phyloP scores from a whole-genome alignment of 768 basidiomycete species.

The Macrolepiota fuliginosa region DNA sequence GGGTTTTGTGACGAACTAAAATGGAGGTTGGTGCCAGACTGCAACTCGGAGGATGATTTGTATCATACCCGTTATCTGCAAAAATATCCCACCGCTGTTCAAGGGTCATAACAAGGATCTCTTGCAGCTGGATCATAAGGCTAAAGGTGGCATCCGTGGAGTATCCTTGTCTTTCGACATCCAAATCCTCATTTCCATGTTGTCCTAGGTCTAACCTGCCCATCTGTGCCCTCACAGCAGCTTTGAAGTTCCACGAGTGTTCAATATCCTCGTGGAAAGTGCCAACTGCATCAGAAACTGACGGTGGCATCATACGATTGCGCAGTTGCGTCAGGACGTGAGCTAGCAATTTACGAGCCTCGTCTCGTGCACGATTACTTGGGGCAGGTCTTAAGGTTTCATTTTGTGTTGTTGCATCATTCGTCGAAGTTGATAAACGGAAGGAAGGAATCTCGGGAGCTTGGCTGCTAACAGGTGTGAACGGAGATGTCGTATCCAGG shows the following conservation, averaged over 20 bases:
- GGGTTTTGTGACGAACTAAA: not conserved
- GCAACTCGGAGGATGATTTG: not conserved
- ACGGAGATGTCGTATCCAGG: constrained; percentile 10
- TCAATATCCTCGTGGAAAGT: constrained; percentile 43
- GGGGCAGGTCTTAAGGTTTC: not conserved
- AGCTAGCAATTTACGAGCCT: constrained; percentile 67
- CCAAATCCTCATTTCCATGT: constrained; percentile 40
- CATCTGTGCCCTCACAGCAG: constrained; percentile 22
- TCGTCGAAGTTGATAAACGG: constrained; percentile 13
- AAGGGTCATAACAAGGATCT: constrained; percentile 54
- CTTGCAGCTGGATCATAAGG: constrained; percentile 60
- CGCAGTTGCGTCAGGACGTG: constrained; percentile 66
- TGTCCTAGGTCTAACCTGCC: constrained; percentile 10
- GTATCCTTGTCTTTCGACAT: constrained; percentile 48
- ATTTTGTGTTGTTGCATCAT: not conserved
- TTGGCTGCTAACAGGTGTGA: constrained; percentile 5
- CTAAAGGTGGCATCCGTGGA: constrained; percentile 67
- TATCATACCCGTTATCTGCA: constrained; percentile 41
- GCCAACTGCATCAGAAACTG: constrained; percentile 45
- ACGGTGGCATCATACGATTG: constrained; percentile 50
- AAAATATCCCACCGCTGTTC: constrained; percentile 64
- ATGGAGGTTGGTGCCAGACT: not conserved
- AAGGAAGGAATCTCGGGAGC: constrained; percentile 11
- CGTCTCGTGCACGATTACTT: constrained; percentile 38
- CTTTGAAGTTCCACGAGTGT: constrained; percentile 38